Evolutionary conservation across 768 basidiomycete species (phyloP).

Genomic region (Suillus occidentalis): DNA sequence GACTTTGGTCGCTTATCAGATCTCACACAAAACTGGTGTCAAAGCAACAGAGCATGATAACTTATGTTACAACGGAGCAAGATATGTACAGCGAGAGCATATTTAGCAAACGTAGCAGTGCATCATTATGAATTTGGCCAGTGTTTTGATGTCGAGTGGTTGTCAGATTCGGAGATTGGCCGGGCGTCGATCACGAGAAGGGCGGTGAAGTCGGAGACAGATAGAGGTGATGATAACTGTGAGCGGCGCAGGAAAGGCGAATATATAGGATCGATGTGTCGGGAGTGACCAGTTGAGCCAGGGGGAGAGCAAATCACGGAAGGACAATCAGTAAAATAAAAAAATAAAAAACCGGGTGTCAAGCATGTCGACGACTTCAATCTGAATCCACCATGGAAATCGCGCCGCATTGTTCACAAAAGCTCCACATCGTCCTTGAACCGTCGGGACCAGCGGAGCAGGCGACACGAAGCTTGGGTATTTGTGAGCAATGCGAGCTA

Average conservation of each 20-base stretch:
- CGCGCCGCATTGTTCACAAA: constrained; percentile 86
- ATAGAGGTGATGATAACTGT: constrained; percentile 10
- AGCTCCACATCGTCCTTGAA: constrained; percentile 78
- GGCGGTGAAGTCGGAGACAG: constrained; percentile 17
- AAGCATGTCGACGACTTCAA: constrained; percentile 27
- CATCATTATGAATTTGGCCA: constrained; percentile 15
- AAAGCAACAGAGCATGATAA: constrained; percentile 10
- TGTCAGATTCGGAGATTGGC: constrained; percentile 22
- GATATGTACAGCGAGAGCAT: constrained; percentile 31
- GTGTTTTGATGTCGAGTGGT: constrained; percentile 18
- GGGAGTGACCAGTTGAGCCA: constrained; percentile 15
- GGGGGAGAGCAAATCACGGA: constrained; percentile 22
- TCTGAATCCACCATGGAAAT: constrained; percentile 86
- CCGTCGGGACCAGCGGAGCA: constrained; percentile 71
- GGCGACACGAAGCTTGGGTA: constrained; percentile 80
- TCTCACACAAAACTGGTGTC: constrained; percentile 11
- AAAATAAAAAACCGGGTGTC: constrained; percentile 23
- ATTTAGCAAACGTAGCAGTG: constrained; percentile 24
- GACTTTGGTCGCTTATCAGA: too few relatives aligned
- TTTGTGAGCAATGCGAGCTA: constrained; percentile 72
- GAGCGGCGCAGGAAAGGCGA: constrained; percentile 25
- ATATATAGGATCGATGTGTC: constrained; percentile 27
- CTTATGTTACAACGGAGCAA: constrained; percentile 28
- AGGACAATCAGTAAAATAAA: constrained; percentile 33
- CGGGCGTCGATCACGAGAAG: constrained; percentile 13